Base-by-base conservation (phyloP, 202 grass and related monocot genomes). In the Schoenoplectus triqueter region DNA sequence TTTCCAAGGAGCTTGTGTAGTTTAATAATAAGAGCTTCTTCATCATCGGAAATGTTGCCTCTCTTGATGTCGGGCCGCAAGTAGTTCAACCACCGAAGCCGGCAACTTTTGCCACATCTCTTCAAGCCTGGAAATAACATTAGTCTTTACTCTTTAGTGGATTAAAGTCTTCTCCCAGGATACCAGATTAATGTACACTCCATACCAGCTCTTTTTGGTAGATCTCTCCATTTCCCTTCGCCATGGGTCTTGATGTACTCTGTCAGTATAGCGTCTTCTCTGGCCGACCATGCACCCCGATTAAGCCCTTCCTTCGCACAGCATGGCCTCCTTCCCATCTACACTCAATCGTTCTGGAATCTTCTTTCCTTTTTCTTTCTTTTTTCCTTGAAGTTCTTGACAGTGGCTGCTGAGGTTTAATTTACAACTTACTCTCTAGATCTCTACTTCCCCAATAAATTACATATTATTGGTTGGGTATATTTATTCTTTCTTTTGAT, bases 241-340 rank as follows among this genome's bases (percentile, higher is more conserved):
- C 90, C 87, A 63, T 95, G 90, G 6, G 42, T 54, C 78, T 84
- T 56, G 85, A 91, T 82, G 84, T 89, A 92, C 75, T 87, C 84
- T 0, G 79, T 52, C 7, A 95, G 80, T 21, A 88, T 84, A 0
- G 84, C 60, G 45, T 95, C 93, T 71, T 95, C 90, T 84, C 68
- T 83, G 55, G 88, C 70, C 2, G 87, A 90, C 90, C 93, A 92
- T 10, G 88, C 56, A 19, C 90, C 88, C 55, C 89, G 89, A 81
- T 91, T 94, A 64, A 90, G 69, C 55, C 80, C 87, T 62, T 91
- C 87, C 83, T 88, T 91, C 17, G 55, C 11, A 60, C 89, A 89
- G 73, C 87, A 87, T 15, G 87, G 73, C 67, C 74, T 94, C 77
- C 89, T 85, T 69, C 87, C 88, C 88, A 90, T 92, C n/a, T 66